Evolutionary conservation across 2,329 filamentous ascomycete genomes (phyloP), one percentile per base, ranked within the genome.

Genomic region (Aspergillus texensis): DNA sequence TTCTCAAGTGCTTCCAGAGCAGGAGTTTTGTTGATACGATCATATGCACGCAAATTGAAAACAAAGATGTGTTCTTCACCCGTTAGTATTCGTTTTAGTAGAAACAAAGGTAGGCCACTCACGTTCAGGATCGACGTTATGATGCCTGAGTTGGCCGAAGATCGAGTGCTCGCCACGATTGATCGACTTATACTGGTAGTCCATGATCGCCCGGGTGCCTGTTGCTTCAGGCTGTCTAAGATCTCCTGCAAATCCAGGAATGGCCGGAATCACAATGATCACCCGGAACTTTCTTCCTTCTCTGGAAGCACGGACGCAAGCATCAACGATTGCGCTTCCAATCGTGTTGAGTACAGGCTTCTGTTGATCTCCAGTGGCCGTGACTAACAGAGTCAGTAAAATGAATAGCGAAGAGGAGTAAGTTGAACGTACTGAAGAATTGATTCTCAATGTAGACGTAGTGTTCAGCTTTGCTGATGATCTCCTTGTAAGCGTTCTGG

Each of bases 401-500:
- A 32, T 34, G n/a, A 6, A 58, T 58, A 55, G 52, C 5, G 34
- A 30, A 41, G 30, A 24, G 16, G n/a, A 14, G 45, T 8, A n/a
- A 39, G 45, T 9, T 14, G 6, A 45, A 39, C 78, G 70, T 80
- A 80, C 86, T 97, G 83, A 98, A 99, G 82, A 98, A 98, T 73
- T 99, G 95, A 72, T 98, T 98, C 77, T 99, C 95, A 65, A 99
- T 97, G 80, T 98, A 99, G 28, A 99, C 91, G 70, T 88, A 97
- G 75, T 98, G 94, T 78, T 97, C 82, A 0, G 94, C 94, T 58
- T 92, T 92, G 57, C 89, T 84, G 71, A 98, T 98, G 34, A 96
- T 81, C 67, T 97, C 92, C 24, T 83, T 86, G 78, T 96, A 96
- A 1, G 93, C 93, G 74, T 94, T 94, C 65, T 89, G 88, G 65